Percentiles rank a stretch among this genome's conserved stretches.
Conservation (phyloP, 2,329 filamentous ascomycete species). For the Diaporthe batatas region DNA sequence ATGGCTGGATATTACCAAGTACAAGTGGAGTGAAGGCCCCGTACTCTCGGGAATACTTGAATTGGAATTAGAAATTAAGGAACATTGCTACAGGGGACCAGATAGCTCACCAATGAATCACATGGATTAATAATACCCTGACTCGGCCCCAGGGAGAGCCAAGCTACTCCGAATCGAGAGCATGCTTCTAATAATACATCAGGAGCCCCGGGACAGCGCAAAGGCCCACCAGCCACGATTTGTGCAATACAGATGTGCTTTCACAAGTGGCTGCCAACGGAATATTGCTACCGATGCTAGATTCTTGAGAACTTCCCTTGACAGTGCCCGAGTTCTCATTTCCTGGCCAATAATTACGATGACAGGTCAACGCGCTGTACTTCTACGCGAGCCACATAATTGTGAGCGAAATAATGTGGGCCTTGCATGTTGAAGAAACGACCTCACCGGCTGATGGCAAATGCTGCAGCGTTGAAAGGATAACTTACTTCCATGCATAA, state of each 20-base stretch:
- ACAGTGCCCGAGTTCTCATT: neutral
- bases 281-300: neutral
- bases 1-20: neutral
- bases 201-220: neutral
- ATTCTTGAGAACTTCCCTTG: neutral
- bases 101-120: slow-evolving; percentile 18
- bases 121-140: neutral
- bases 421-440: neutral
- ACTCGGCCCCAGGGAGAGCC: slow-evolving; percentile 2
- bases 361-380: neutral
- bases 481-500: too few species aligned
- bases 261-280: neutral
- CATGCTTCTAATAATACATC: slow-evolving; percentile 23
- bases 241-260: too few species aligned
- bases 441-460: neutral
- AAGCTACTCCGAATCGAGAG: slow-evolving; percentile 9
- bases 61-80: neutral
- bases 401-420: neutral
- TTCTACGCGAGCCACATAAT: neutral
- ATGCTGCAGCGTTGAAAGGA: too few species aligned
- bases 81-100: slow-evolving; percentile 4
- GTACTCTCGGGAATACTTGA: neutral
- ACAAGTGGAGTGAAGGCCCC: slow-evolving; percentile 5
- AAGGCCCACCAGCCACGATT: neutral
- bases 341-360: neutral